phyloP scores from a whole-genome alignment of 306 rosid species.

The Castanospermum australe region DNA sequence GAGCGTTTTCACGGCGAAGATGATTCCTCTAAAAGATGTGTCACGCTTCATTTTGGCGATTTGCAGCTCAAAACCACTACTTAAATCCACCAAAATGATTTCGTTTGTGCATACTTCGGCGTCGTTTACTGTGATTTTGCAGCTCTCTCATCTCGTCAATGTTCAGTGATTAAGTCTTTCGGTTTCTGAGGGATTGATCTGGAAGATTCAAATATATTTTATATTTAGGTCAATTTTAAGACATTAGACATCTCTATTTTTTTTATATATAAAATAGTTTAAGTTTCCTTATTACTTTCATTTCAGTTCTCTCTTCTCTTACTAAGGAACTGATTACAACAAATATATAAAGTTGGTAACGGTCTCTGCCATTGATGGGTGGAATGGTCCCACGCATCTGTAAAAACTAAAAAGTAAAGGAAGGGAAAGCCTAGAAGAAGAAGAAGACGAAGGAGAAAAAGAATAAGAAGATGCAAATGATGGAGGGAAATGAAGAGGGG shows the following conservation, averaged over 20 bases:
- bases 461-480: conserved; percentile 33
- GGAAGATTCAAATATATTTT: not conserved
- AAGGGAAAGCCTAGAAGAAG: conserved; percentile 7
- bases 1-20: too few species aligned
- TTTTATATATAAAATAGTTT: too few species aligned
- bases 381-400: conserved; percentile 31
- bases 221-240: too few species aligned
- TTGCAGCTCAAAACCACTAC: not conserved
- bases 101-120: not conserved
- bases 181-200: not conserved
- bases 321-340: not conserved
- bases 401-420: not conserved
- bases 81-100: not conserved
- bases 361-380: conserved; percentile 20
- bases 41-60: not conserved
- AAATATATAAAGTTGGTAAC: conserved; percentile 21
- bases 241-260: too few species aligned
- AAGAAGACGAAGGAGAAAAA: conserved; percentile 27
- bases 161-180: not conserved
- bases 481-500: conserved; percentile 29
- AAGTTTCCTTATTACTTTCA: too few species aligned
- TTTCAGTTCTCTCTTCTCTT: not conserved
- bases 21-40: not conserved
- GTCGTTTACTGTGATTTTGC: not conserved
- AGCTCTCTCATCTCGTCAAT: not conserved